These are phyloP conservation scores for Rhipidocladum racemiflorum DNA, from an alignment of 176 grass and related monocot species.

Conservation along the genomic window DNA sequence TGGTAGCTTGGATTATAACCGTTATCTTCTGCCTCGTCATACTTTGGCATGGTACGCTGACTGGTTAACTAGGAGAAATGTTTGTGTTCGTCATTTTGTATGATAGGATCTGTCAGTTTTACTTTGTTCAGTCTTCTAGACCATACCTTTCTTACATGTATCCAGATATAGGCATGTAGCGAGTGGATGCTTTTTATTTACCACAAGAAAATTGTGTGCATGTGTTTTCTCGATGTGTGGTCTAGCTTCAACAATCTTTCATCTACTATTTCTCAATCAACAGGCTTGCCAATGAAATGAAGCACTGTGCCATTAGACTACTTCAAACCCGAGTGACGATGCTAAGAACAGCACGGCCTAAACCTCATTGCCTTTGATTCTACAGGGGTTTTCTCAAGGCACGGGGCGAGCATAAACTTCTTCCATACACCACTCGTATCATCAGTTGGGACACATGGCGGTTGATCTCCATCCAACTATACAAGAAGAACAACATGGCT, in stretches of 20 bases:
- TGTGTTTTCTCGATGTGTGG: background rate
- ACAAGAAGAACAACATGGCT: slow-evolving; percentile 37
- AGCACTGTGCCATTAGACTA: slow-evolving; percentile 32
- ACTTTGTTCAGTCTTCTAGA: slow-evolving; percentile 14
- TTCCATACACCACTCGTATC: slow-evolving; percentile 42
- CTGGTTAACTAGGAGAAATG: background rate
- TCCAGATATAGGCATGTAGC: background rate
- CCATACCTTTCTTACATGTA: background rate
- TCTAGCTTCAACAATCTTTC: background rate
- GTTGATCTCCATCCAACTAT: slow-evolving; percentile 50
- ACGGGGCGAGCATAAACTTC: slow-evolving; percentile 28
- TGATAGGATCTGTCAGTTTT: background rate
- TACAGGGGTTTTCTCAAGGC: slow-evolving; percentile 50
- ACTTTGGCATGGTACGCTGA: slow-evolving; percentile 77
- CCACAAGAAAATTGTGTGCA: background rate
- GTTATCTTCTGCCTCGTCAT: slow-evolving; percentile 71
- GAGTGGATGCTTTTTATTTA: background rate
- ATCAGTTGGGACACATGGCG: slow-evolving; percentile 1
- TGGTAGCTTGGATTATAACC: slow-evolving; percentile 64
- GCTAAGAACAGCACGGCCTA: background rate
- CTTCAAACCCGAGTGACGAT: background rate
- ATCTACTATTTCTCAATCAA: slow-evolving; percentile 24
- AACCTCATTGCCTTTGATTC: background rate
- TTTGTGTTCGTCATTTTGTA: background rate
- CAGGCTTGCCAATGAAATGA: slow-evolving; percentile 38